phyloP scores from a whole-genome alignment of 352 stramenopile genomes.

The Saprolegnia diclina region DNA sequence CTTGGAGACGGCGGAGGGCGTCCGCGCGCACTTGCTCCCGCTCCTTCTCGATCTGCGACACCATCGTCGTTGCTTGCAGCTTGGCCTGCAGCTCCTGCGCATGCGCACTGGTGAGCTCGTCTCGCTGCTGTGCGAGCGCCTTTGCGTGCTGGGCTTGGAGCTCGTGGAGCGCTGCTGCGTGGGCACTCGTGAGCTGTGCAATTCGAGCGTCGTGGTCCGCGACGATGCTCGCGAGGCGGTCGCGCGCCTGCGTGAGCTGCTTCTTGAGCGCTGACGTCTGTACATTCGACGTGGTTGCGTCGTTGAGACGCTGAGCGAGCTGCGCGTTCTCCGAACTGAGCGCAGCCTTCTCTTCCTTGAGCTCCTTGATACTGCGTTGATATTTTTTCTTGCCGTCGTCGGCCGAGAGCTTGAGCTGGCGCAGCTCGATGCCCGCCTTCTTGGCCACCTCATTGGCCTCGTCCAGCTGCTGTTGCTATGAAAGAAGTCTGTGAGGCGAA shows the following conservation, averaged over 20 bases:
- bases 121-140: not conserved
- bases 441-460: constrained; percentile 10
- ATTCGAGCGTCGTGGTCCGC: constrained; percentile 3
- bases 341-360: constrained; percentile 18
- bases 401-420: constrained; percentile 8
- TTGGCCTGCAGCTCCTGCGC: not conserved
- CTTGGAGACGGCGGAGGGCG: constrained; percentile 5
- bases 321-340: constrained; percentile 23
- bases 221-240: constrained; percentile 9
- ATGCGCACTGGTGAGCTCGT: not conserved
- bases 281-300: not conserved
- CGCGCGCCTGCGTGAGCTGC: constrained; percentile 21
- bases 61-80: not conserved
- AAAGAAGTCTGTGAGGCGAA: not conserved
- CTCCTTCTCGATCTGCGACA: constrained; percentile 9
- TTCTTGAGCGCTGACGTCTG: constrained; percentile 21
- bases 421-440: constrained; percentile 16
- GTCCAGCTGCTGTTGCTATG: constrained; percentile 6
- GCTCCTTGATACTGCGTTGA: constrained; percentile 22
- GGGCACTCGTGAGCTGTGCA: not conserved
- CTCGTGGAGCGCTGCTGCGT: not conserved
- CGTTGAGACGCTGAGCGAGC: constrained; percentile 18
- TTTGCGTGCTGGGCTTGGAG: not conserved
- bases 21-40: constrained; percentile 4
- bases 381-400: constrained; percentile 23